Evolutionary conservation across 2,329 filamentous ascomycete species (phyloP).

Genomic region (Diaporthe vaccinii): DNA sequence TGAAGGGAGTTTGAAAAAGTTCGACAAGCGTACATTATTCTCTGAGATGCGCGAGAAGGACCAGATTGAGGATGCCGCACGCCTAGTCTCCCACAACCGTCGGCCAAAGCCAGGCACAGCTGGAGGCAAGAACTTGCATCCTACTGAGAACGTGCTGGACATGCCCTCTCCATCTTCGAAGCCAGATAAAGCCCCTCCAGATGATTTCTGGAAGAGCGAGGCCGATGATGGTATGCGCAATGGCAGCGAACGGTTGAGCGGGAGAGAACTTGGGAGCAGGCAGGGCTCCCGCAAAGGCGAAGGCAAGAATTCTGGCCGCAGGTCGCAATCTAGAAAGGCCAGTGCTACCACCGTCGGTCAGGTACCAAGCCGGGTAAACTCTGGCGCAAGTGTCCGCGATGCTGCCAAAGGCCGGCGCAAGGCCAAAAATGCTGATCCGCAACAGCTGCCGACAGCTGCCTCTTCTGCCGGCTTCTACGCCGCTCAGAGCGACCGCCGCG

Average conservation of each 20-base stretch:
- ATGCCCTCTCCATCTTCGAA: slow-evolving; percentile 58
- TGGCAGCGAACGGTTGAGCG: slow-evolving; percentile 61
- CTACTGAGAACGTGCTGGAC: slow-evolving; percentile 91
- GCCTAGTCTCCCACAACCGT: slow-evolving; percentile 92
- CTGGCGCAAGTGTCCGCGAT: slow-evolving; percentile 53
- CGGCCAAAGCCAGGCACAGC: slow-evolving; percentile 76
- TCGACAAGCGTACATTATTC: slow-evolving; percentile 93
- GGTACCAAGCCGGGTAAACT: slow-evolving; percentile 63
- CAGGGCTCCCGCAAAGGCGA: slow-evolving; percentile 65
- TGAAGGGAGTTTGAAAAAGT: slow-evolving; percentile 88
- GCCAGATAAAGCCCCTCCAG: slow-evolving; percentile 47
- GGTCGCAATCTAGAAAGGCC: slow-evolving; percentile 71
- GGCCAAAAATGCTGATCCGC: slow-evolving; percentile 52
- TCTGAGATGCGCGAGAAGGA: slow-evolving; percentile 93
- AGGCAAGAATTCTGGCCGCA: slow-evolving; percentile 63
- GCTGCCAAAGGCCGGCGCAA: slow-evolving; percentile 47
- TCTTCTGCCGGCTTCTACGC: slow-evolving; percentile 63
- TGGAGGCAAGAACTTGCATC: slow-evolving; percentile 90
- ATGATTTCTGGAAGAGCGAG: slow-evolving; percentile 81
- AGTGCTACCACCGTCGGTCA: slow-evolving; percentile 58
- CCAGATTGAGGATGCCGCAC: slow-evolving; percentile 86
- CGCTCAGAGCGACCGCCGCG: slow-evolving; percentile 66
- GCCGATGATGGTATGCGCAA: slow-evolving; percentile 70
- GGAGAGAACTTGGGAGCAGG: slow-evolving; percentile 64
- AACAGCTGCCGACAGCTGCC: slow-evolving; percentile 51